Base-by-base conservation (phyloP, 331 rosid species). In the Arachis monticola region DNA sequence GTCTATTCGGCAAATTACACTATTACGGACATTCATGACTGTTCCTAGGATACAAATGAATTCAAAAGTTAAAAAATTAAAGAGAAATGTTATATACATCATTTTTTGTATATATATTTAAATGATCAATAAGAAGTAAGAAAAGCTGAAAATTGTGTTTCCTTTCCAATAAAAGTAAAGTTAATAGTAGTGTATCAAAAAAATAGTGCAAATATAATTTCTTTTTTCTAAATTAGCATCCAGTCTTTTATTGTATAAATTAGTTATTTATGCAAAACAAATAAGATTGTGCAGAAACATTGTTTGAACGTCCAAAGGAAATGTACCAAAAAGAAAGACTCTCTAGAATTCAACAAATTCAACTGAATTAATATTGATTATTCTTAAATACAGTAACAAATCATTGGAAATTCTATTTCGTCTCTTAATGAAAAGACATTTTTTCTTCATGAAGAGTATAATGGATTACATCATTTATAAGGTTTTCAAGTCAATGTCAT, bases 401-500 rank as follows among this genome's bases (percentile, higher is more conserved):
- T 45, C 2, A 5, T 55, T 17, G 57, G 12, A 63, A 68, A 68
- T 30, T 69, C 40, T 2, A 52, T 42, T 67, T 32, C 1, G 6
- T 27, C 48, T 46, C 6, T 22, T 40, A 40, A 56, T 8, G 55
- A 27, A 35, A 74, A 17, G 48, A 11, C 3, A 50, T 40, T 9
- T 10, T 13, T 9, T 51, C 31, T 62, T 60, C 7, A 13, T 10
- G 41, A 38, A 38, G 41, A 38, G 41, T 0, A 38, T 38, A 38
- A 65, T 64, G 42, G 0, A 27, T 27, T 27, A 27, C 30, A 27
- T 27, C 30, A 27, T 27, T 27, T 27, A 27, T 1, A 27, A 27
- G 30, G 1, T 27, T 27, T 27, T 27, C 0, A 27, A 27, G 2
- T 27, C 2, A 1, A 72, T 83, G 66, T 83, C 96, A 72, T 80